Percentiles rank a stretch among this genome's conserved stretches.
phyloP scores from a whole-genome alignment of 129 eudicot species.

The Glebionis coronaria region DNA sequence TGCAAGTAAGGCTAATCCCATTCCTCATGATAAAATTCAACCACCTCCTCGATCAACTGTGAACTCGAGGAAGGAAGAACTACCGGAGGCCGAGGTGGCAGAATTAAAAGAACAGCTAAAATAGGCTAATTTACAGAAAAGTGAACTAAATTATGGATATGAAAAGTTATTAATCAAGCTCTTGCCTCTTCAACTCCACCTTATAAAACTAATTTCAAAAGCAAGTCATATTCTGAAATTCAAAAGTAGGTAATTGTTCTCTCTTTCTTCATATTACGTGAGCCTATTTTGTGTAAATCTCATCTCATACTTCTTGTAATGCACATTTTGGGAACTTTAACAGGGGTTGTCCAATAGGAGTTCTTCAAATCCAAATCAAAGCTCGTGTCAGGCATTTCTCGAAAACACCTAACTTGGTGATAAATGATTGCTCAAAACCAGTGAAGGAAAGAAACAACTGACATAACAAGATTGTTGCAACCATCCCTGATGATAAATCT shows the following conservation, averaged over 20 bases:
- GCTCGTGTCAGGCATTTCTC: slow-evolving; percentile 64
- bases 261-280: neutral
- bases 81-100: slow-evolving; percentile 55
- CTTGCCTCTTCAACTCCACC: slow-evolving; percentile 60
- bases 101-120: slow-evolving; percentile 60
- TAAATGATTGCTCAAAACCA: slow-evolving; percentile 36
- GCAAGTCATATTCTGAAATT: slow-evolving; percentile 33
- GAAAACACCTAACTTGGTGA: slow-evolving; percentile 30
- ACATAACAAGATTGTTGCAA: slow-evolving; percentile 35
- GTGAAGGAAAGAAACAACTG: slow-evolving; percentile 53
- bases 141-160: slow-evolving; percentile 62
- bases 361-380: slow-evolving; percentile 50
- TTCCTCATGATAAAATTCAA: slow-evolving; percentile 2
- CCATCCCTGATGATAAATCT: slow-evolving; percentile 6
- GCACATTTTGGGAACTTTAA: slow-evolving; percentile 31
- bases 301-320: neutral
- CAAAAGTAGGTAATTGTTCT: slow-evolving; percentile 35
- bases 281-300: neutral
- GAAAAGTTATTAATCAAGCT: slow-evolving; percentile 81
- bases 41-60: neutral
- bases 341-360: slow-evolving; percentile 43
- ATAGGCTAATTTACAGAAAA: slow-evolving; percentile 54
- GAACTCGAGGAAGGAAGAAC: slow-evolving; percentile 29
- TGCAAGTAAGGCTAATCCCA: neutral
- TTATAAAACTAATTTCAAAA: slow-evolving; percentile 28